Conservation (phyloP, 2,329 filamentous ascomycete genomes). For the Colletotrichum lindemuthianum region DNA sequence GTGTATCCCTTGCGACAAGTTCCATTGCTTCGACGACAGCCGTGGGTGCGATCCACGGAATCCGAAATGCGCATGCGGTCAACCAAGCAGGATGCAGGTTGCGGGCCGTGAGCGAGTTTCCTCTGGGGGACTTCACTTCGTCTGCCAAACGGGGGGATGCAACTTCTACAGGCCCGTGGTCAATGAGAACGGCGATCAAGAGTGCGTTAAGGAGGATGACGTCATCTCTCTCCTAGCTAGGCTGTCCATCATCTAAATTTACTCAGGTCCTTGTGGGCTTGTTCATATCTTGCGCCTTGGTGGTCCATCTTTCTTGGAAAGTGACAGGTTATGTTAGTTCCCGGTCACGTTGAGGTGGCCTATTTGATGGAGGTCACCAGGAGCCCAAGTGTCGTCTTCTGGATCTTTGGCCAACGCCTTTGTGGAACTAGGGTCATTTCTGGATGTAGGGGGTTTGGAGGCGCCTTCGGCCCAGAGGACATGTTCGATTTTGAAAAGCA, state of each 20-base stretch:
- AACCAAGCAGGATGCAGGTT: slow-evolving; percentile 3
- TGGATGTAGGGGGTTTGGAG: too few species aligned
- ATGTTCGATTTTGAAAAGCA: too few species aligned
- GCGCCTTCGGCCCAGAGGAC: too few species aligned
- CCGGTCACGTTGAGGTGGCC: too few species aligned
- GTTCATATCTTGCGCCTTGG: too few species aligned
- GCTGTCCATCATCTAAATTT: not conserved
- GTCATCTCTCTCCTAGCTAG: not conserved
- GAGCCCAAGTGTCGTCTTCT: too few species aligned
- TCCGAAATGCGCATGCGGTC: not conserved
- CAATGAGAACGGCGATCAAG: not conserved
- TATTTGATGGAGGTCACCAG: too few species aligned
- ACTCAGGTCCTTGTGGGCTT: too few species aligned
- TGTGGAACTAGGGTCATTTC: too few species aligned
- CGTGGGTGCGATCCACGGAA: slow-evolving; percentile 2
- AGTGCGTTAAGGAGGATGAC: not conserved
- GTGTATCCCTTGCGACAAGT: not conserved
- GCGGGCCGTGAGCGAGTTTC: not conserved
- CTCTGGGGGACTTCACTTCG: slow-evolving; percentile 4
- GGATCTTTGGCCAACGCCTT: too few species aligned
- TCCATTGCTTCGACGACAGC: not conserved
- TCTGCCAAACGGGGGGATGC: not conserved
- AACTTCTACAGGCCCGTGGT: not conserved
- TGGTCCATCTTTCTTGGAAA: too few species aligned
- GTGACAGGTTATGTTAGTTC: too few species aligned